Conservation (phyloP, 2,329 filamentous ascomycete species). For the Drechslerella stenobrocha region DNA sequence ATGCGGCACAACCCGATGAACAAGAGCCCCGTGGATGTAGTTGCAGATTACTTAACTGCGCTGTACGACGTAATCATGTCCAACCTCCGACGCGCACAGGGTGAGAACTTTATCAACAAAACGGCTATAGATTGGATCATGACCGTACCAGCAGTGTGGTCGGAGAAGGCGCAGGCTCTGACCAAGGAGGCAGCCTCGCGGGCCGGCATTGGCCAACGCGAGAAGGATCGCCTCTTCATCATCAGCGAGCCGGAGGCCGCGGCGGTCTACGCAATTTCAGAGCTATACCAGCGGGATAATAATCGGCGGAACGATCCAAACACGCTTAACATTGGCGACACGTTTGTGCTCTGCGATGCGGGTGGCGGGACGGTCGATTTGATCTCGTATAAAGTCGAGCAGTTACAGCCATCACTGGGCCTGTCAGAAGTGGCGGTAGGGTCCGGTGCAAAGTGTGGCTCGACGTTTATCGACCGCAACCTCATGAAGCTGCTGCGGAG, state of each 20-base stretch:
- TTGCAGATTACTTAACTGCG: constrained; percentile 60
- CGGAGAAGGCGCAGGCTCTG: constrained; percentile 61
- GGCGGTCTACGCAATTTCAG: constrained; percentile 51
- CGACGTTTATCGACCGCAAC: constrained; percentile 40
- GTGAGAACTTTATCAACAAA: constrained; percentile 57
- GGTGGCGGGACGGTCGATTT: constrained; percentile 75
- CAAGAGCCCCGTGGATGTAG: constrained; percentile 54
- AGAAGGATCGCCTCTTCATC: constrained; percentile 49
- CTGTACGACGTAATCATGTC: constrained; percentile 60
- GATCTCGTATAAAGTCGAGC: constrained; percentile 94
- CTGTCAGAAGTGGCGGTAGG: constrained; percentile 40
- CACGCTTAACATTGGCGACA: constrained; percentile 58
- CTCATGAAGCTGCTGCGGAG: constrained; percentile 25
- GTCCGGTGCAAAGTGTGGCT: constrained; percentile 40
- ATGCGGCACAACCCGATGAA: constrained; percentile 42
- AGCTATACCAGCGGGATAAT: constrained; percentile 36
- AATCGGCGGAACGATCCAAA: constrained; percentile 31
- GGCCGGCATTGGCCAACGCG: constrained; percentile 64
- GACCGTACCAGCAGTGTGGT: constrained; percentile 66
- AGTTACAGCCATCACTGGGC: constrained; percentile 37
- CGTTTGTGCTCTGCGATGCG: constrained; percentile 63
- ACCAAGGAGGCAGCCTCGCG: constrained; percentile 58
- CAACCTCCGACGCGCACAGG: constrained; percentile 58
- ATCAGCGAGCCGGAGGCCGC: constrained; percentile 54
- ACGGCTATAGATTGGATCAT: constrained; percentile 62